Evolutionary conservation across 306 rosid genomes (phyloP).

Genomic region (Lathyrus oleraceus): DNA sequence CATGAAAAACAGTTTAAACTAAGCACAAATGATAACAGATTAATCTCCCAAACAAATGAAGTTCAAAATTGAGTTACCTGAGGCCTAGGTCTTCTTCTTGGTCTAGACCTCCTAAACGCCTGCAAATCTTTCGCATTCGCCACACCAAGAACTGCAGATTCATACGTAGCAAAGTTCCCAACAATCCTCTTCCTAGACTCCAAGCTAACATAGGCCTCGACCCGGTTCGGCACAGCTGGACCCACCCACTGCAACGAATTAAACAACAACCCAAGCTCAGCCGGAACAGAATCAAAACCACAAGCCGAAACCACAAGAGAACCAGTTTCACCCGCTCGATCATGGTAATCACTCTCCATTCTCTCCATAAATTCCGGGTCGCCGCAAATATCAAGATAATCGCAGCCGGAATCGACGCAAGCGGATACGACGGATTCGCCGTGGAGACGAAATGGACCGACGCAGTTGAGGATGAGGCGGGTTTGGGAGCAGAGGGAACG

Average conservation of each 20-base stretch:
- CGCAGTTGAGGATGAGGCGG: constrained; percentile 77
- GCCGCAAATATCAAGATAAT: constrained; percentile 80
- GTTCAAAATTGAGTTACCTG: too few relatives aligned
- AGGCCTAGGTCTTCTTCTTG: too few relatives aligned
- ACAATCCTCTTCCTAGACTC: constrained; percentile 70
- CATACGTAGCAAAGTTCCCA: constrained; percentile 76
- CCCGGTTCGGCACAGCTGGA: constrained; percentile 47
- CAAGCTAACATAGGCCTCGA: constrained; percentile 76
- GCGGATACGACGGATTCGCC: constrained; percentile 81
- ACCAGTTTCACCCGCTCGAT: constrained; percentile 52
- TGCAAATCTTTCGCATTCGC: too few relatives aligned
- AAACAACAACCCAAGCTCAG: constrained; percentile 77
- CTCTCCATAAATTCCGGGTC: constrained; percentile 95
- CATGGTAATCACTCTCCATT: constrained; percentile 52
- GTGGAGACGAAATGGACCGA: constrained; percentile 85
- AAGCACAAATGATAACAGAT: too few relatives aligned
- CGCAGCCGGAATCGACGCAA: constrained; percentile 64
- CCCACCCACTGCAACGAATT: constrained; percentile 74
- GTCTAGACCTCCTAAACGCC: too few relatives aligned
- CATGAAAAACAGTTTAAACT: neutral
- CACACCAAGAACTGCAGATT: too few relatives aligned
- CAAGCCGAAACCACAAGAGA: constrained; percentile 77
- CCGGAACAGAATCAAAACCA: constrained; percentile 91
- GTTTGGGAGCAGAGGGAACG: constrained; percentile 62
- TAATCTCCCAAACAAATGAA: too few relatives aligned